These are phyloP conservation scores for Sambucus nigra DNA, from an alignment of 129 eudicot species.

Conservation along the genomic window DNA sequence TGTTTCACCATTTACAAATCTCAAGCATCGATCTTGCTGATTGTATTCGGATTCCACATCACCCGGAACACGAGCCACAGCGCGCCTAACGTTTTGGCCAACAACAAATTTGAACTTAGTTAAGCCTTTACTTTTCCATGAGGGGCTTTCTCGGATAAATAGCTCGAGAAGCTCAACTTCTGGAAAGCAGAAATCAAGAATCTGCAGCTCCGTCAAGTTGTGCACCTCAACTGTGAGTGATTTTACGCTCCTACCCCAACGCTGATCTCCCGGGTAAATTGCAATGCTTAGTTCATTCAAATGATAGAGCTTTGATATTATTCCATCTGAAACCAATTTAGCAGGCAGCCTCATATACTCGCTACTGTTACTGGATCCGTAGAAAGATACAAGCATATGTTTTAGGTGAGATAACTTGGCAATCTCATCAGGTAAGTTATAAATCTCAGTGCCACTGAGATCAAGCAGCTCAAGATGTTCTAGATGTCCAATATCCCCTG, in stretches of 20 bases:
- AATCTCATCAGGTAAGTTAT: conserved; percentile 10
- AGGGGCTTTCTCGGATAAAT: conserved; percentile 4
- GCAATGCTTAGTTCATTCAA: conserved; percentile 12
- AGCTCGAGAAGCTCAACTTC: conserved; percentile 4
- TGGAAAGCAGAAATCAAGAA: conserved; percentile 15
- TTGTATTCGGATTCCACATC: conserved; percentile 5
- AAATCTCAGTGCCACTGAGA: conserved; percentile 19
- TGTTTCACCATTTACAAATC: conserved; percentile 6
- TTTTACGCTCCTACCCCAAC: conserved; percentile 8
- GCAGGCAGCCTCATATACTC: conserved; percentile 5
- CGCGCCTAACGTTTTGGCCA: conserved; percentile 8
- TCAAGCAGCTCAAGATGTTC: conserved; percentile 17
- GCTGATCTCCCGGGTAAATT: conserved; percentile 16
- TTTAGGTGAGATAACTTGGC: neutral
- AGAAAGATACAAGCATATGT: conserved; percentile 14
- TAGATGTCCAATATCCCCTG: conserved; percentile 14
- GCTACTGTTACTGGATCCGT: conserved; percentile 8
- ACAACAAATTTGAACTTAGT: conserved; percentile 11
- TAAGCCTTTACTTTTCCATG: conserved; percentile 7
- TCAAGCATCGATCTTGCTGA: conserved; percentile 7
- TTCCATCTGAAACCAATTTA: neutral
- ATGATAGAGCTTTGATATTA: neutral
- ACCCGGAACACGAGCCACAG: conserved; percentile 6
- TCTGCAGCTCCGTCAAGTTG: conserved; percentile 1
- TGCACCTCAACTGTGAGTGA: conserved; percentile 1